Evolutionary conservation across 768 basidiomycete genomes (phyloP), one percentile per base, ranked within the genome.

Genomic region (Russula olivacea): DNA sequence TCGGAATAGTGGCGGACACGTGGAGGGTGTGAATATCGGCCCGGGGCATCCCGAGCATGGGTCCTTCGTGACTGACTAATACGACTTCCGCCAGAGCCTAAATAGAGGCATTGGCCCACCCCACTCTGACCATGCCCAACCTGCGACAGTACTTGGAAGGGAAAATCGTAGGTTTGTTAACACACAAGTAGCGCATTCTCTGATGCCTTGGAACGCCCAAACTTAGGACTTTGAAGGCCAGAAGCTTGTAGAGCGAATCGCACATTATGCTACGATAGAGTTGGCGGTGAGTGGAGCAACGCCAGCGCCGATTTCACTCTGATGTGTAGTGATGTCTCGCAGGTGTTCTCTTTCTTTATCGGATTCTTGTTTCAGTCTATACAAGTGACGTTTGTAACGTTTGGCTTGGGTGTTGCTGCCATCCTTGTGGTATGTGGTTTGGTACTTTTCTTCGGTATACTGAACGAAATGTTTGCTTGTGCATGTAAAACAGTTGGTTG

Each of bases 211-310:
- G 21, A 50, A 14, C n/a, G 14, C 3, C 21, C 17, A 25, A 51
- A 47, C n/a, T 38, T 52, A 87, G 85, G 85, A 87, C 69, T 87
- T 86, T 73, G 79, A 79, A 58, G 85, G 84, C 2, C 85, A 87
- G 69, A 77, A 77, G 51, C 67, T 75, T 15, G 83, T 83, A 3
- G 84, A 86, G 51, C 67, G 72, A 54, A 75, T 83, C 41, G 70
- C 78, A 11, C 75, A 76, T 17, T 65, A 78, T 56, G 75, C 77
- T 36, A 73, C 86, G 28, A 74, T 80, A 30, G 74, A 70, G 2
- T 69, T 80, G 17, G 79, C 81, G 40, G 85, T 86, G 57, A 70
- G 79, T 75, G 45, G 10, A 9, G n/a, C 54, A 41, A 1, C 11
- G 36, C 34, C 30, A 21, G 25, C 54, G 40, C 1, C 32, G 43